Evolutionary conservation across 2,329 filamentous ascomycete genomes (phyloP).

Genomic region (Periconia macrospinosa): DNA sequence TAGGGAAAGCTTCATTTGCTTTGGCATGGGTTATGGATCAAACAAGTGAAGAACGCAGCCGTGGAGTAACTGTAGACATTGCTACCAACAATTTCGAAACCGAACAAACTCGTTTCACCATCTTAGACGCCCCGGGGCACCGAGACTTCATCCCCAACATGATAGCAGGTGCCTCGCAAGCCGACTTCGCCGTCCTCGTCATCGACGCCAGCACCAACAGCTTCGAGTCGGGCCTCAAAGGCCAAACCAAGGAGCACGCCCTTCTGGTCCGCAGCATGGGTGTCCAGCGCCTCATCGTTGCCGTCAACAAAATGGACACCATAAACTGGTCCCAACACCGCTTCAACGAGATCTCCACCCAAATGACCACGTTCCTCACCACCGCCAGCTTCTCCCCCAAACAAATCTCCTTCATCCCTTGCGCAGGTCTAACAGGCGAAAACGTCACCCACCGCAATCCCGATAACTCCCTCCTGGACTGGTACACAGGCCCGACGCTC

Average conservation of each 20-base stretch:
- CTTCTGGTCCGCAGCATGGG: conserved; percentile 88
- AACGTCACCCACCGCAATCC: conserved; percentile 71
- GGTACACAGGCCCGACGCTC: conserved; percentile 81
- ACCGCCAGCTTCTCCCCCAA: conserved; percentile 80
- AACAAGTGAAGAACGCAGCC: conserved; percentile 80
- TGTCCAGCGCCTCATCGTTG: conserved; percentile 83
- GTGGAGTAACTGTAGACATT: conserved; percentile 95
- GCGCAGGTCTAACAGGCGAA: conserved; percentile 85
- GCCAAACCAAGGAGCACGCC: conserved; percentile 93
- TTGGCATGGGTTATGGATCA: conserved; percentile 97
- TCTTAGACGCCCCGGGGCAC: conserved; percentile 92
- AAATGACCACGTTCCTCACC: conserved; percentile 79
- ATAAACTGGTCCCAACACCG: conserved; percentile 79
- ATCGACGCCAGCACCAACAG: conserved; percentile 89
- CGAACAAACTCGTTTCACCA: conserved; percentile 82
- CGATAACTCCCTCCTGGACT: conserved; percentile 55
- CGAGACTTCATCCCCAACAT: conserved; percentile 97
- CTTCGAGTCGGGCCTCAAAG: conserved; percentile 90
- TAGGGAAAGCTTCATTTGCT: conserved; percentile 94
- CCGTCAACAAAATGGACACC: conserved; percentile 93
- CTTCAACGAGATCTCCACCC: conserved; percentile 82
- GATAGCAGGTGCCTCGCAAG: conserved; percentile 95
- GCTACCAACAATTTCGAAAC: conserved; percentile 95
- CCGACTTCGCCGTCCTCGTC: conserved; percentile 92
- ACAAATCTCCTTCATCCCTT: conserved; percentile 84